These are phyloP conservation scores for Citeromyces siamensis DNA, from an alignment of 1,139 yeast species.

Conservation along the genomic window DNA sequence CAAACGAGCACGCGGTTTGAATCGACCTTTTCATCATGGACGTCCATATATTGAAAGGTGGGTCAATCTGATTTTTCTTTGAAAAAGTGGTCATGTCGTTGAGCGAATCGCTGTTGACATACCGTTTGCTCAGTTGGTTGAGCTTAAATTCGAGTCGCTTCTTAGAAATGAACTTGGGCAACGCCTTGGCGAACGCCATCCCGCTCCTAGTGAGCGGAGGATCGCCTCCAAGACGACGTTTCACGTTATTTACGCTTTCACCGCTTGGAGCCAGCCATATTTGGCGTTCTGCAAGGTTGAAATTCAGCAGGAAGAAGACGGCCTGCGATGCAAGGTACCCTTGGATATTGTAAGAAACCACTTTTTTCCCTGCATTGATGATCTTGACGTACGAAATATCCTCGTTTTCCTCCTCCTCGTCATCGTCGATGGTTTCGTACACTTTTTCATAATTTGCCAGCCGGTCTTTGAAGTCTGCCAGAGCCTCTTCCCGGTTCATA, in stretches of 20 bases:
- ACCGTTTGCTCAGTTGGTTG: conserved; percentile 17
- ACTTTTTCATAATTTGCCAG: conserved; percentile 8
- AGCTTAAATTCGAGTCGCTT: conserved; percentile 20
- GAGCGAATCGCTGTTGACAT: conserved; percentile 4
- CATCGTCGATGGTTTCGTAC: conserved; percentile 17
- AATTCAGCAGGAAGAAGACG: conserved; percentile 19
- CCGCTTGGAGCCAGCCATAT: conserved; percentile 22
- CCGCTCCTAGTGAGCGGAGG: conserved; percentile 16
- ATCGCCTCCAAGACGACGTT: conserved; percentile 19
- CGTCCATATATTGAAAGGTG: conserved; percentile 20
- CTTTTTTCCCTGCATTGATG: conserved; percentile 20
- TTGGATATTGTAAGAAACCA: conserved; percentile 19
- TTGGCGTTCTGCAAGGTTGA: conserved; percentile 20
- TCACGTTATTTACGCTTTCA: conserved; percentile 16
- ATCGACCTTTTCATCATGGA: conserved; percentile 17
- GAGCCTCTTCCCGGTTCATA: conserved; percentile 6
- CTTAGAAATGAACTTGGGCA: conserved; percentile 18
- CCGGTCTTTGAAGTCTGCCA: conserved; percentile 7
- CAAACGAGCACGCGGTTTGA: conserved; percentile 18
- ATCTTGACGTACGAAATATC: conserved; percentile 21
- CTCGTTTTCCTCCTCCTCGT: conserved; percentile 17
- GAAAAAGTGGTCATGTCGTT: conserved; percentile 1
- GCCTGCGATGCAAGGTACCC: conserved; percentile 21
- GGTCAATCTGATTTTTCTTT: conserved; percentile 8
- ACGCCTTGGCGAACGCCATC: conserved; percentile 17